Evolutionary conservation across 2,329 filamentous ascomycete species (phyloP).

Genomic region (Endoconidiophora laricicola): DNA sequence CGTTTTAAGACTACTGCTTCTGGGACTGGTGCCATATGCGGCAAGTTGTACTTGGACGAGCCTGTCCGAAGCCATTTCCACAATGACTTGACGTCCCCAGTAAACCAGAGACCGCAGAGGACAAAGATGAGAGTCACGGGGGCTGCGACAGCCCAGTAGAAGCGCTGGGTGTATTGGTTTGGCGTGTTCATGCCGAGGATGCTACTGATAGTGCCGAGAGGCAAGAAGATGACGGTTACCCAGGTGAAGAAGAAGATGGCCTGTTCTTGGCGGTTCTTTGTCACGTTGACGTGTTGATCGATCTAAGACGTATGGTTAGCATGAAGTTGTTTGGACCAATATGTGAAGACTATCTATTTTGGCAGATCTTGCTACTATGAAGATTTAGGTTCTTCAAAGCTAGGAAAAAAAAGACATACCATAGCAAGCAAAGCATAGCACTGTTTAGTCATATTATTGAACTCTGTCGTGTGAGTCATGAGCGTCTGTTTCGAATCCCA

Average conservation of each 20-base stretch:
- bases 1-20: too few species aligned
- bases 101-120: constrained; percentile 25
- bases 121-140: constrained; percentile 29
- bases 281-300: constrained; percentile 22
- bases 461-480: background rate
- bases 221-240: constrained; percentile 32
- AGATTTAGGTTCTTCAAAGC: too few species aligned
- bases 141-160: constrained; percentile 33
- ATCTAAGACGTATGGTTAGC: constrained; percentile 15
- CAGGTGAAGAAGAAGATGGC: constrained; percentile 34
- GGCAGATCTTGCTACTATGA: too few species aligned
- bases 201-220: constrained; percentile 28
- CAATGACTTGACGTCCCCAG: constrained; percentile 25
- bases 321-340: background rate
- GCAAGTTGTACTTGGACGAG: too few species aligned
- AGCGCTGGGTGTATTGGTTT: constrained; percentile 33
- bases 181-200: constrained; percentile 37
- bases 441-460: background rate
- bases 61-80: constrained; percentile 13
- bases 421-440: background rate
- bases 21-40: too few species aligned
- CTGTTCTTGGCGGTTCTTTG: constrained; percentile 29
- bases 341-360: too few species aligned
- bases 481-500: too few species aligned
- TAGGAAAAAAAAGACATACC: constrained; percentile 23